A percentile compares a stretch with the other conserved stretches of the same genome.
These are phyloP conservation scores for Apostasia ramifera DNA, from an alignment of 106 monocot genomes.

Conservation along the genomic window DNA sequence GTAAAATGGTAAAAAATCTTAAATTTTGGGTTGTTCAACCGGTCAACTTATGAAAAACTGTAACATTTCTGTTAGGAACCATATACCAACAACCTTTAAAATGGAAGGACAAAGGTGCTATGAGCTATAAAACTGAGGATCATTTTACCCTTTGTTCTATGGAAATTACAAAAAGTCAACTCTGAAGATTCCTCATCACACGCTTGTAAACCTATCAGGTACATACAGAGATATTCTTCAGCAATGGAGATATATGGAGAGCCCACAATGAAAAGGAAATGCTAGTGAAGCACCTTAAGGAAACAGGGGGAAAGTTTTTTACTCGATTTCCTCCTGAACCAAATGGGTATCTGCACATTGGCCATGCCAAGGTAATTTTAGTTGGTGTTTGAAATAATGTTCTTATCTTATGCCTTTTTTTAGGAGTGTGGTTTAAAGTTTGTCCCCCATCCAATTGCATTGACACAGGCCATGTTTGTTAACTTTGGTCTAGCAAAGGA, in stretches of 20 bases:
- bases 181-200: not conserved
- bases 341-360: slow-evolving; percentile 96
- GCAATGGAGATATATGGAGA: slow-evolving; percentile 75
- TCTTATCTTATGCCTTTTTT: slow-evolving; percentile 1
- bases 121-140: too few species aligned
- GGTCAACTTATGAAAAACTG: too few species aligned
- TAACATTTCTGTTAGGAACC: too few species aligned
- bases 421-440: not conserved
- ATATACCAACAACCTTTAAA: too few species aligned
- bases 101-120: too few species aligned
- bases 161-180: not conserved
- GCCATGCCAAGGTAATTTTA: slow-evolving; percentile 86
- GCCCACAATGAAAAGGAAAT: slow-evolving; percentile 78
- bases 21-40: too few species aligned
- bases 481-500: slow-evolving; percentile 90
- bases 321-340: slow-evolving; percentile 98
- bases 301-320: slow-evolving; percentile 71
- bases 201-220: slow-evolving; percentile 41
- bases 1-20: too few species aligned
- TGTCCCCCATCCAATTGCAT: slow-evolving; percentile 11
- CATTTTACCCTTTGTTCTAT: not conserved
- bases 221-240: slow-evolving; percentile 94
- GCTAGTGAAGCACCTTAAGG: slow-evolving; percentile 69
- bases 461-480: slow-evolving; percentile 84
- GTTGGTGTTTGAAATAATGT: not conserved